phyloP scores from a whole-genome alignment of 148 eudicot genomes.

The Rhododendron griersonianum region DNA sequence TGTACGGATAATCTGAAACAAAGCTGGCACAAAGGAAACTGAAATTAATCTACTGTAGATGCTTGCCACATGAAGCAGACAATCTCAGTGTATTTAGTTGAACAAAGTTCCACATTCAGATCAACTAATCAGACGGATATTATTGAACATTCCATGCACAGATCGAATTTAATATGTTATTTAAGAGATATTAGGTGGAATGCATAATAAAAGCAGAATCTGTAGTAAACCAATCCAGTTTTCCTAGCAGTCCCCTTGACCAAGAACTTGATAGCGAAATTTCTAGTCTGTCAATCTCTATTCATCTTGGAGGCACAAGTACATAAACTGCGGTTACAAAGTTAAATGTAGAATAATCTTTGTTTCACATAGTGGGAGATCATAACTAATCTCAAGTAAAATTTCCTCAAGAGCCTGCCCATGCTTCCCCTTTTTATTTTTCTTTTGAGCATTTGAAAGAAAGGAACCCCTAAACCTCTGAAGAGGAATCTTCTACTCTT shows the following conservation, averaged over 20 bases:
- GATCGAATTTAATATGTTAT: neutral
- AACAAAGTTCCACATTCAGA: neutral
- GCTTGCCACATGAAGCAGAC: neutral
- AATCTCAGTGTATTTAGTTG: neutral
- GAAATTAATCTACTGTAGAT: slow-evolving; percentile 4
- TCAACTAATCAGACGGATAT: neutral
- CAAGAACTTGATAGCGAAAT: neutral
- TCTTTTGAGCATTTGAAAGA: neutral
- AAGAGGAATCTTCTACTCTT: no score
- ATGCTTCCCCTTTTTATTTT: neutral
- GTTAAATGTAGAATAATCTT: neutral
- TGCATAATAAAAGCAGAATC: neutral
- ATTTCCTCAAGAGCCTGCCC: neutral
- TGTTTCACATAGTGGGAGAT: neutral
- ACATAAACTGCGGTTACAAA: neutral
- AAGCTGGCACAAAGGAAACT: slow-evolving; percentile 35
- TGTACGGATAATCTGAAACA: slow-evolving; percentile 61
- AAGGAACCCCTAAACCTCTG: neutral
- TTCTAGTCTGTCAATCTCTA: neutral
- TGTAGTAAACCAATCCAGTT: neutral
- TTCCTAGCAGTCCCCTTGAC: neutral
- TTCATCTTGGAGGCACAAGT: neutral
- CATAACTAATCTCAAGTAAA: neutral
- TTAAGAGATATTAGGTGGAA: neutral
- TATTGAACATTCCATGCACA: neutral